Conservation (phyloP, 2,329 filamentous ascomycete genomes). For the Juglanconis sp. region DNA sequence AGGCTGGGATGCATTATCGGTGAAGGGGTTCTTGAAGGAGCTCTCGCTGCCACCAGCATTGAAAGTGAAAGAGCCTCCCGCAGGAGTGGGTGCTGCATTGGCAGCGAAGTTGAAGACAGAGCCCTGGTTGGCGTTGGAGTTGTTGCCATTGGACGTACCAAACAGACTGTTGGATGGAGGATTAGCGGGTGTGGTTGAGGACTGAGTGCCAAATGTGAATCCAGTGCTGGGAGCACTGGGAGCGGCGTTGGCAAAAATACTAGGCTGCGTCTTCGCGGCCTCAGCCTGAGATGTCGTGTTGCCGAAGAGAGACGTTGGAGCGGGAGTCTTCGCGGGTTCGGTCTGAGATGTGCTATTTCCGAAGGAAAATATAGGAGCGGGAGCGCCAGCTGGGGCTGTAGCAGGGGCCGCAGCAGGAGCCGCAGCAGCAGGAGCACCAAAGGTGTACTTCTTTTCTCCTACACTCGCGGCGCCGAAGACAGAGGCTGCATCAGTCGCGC, state of each 20-base stretch:
- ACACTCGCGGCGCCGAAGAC: slow-evolving; percentile 15
- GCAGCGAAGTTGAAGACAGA: slow-evolving; percentile 24
- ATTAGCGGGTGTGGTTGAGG: neutral
- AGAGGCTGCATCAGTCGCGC: slow-evolving; percentile 15
- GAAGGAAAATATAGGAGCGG: slow-evolving; percentile 9
- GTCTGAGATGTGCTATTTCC: slow-evolving; percentile 3
- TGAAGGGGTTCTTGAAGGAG: slow-evolving; percentile 39
- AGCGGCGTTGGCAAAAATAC: slow-evolving; percentile 21
- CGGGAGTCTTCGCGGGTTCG: slow-evolving; percentile 16
- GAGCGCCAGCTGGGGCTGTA: slow-evolving; percentile 8
- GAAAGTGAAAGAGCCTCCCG: slow-evolving; percentile 37
- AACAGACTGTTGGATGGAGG: slow-evolving; percentile 10
- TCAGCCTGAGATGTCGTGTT: slow-evolving; percentile 8
- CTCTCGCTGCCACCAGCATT: slow-evolving; percentile 28
- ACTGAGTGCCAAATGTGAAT: slow-evolving; percentile 11
- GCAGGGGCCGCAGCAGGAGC: slow-evolving; percentile 18
- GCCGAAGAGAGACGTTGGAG: slow-evolving; percentile 17
- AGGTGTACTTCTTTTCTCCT: slow-evolving; percentile 14
- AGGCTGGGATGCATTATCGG: slow-evolving; percentile 23
- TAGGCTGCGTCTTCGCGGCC: slow-evolving; percentile 17
- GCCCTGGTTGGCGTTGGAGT: slow-evolving; percentile 14
- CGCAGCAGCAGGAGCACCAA: slow-evolving; percentile 4
- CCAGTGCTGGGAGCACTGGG: slow-evolving; percentile 15
- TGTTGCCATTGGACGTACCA: slow-evolving; percentile 16
- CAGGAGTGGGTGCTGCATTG: slow-evolving; percentile 16